These are phyloP conservation scores for Fusarium pseudoanthophilum DNA, from an alignment of 2,329 filamentous ascomycete species.

Conservation along the genomic window DNA sequence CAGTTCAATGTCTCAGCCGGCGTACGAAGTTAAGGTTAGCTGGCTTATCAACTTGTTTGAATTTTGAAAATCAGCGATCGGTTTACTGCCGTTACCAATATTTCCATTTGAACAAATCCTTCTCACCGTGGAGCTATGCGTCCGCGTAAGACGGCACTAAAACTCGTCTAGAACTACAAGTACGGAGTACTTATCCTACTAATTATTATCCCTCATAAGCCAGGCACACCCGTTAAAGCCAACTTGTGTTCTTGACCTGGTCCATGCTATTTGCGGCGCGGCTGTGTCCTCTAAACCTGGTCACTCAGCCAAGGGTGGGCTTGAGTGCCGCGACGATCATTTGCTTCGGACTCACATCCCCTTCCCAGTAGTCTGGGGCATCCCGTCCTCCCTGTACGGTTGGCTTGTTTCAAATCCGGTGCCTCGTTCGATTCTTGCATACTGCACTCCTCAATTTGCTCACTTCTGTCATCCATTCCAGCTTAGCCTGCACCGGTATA, in stretches of 20 bases:
- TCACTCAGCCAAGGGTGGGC: constrained; percentile 29
- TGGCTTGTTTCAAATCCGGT: constrained; percentile 42
- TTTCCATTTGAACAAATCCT: neutral
- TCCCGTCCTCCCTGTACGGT: constrained; percentile 38
- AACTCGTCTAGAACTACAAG: neutral
- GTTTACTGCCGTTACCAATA: neutral
- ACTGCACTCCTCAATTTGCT: constrained; percentile 29
- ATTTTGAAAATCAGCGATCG: neutral
- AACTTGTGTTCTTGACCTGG: constrained; percentile 5
- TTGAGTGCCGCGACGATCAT: constrained; percentile 46
- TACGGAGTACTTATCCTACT: neutral
- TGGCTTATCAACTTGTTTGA: neutral
- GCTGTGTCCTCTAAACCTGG: constrained; percentile 39
- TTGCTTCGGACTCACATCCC: constrained; percentile 34
- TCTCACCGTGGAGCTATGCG: neutral
- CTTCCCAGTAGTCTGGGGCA: constrained; percentile 44
- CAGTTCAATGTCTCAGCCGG: constrained; percentile 7
- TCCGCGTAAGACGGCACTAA: neutral
- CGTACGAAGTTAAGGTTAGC: neutral
- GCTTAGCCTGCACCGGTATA: neutral
- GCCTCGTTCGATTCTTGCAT: constrained; percentile 47
- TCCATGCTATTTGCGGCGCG: constrained; percentile 45
- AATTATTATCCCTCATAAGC: neutral
- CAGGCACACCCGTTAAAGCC: constrained; percentile 1
- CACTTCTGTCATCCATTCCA: neutral